Evolutionary conservation across 2,329 filamentous ascomycete genomes (phyloP).

Genomic region (Fusarium concolor): DNA sequence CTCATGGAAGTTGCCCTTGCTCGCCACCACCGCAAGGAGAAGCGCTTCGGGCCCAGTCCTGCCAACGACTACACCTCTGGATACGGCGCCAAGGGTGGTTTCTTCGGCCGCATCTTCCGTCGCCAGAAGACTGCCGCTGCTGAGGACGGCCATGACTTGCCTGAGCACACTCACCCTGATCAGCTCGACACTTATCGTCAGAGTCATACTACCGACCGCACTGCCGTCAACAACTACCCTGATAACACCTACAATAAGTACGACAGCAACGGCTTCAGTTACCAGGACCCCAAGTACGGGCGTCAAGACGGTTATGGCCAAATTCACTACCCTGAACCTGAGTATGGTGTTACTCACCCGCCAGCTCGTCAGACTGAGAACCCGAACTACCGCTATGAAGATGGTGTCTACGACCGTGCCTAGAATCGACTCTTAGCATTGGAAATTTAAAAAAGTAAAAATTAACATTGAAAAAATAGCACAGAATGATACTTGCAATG

Average conservation of each 20-base stretch:
- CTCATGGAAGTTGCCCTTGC: constrained; percentile 75
- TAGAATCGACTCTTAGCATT: constrained; percentile 9
- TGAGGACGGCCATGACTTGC: constrained; percentile 51
- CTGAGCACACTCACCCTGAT: constrained; percentile 55
- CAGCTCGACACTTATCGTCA: constrained; percentile 54
- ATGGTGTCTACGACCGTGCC: constrained; percentile 52
- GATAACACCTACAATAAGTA: constrained; percentile 45
- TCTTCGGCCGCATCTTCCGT: constrained; percentile 52
- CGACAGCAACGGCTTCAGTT: constrained; percentile 39
- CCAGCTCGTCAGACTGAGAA: constrained; percentile 18
- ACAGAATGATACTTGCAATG: constrained; percentile 32
- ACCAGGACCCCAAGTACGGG: constrained; percentile 40
- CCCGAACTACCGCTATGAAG: constrained; percentile 51
- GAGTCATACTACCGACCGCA: constrained; percentile 57
- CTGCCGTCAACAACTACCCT: constrained; percentile 48
- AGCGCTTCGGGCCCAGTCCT: constrained; percentile 70
- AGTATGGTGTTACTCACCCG: constrained; percentile 29
- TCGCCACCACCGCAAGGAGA: constrained; percentile 79
- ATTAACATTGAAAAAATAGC: too few relatives aligned
- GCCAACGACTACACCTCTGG: constrained; percentile 70
- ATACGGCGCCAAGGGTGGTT: constrained; percentile 51
- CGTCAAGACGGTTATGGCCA: constrained; percentile 47
- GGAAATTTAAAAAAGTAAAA: neutral
- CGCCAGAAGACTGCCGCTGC: constrained; percentile 41
- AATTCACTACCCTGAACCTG: constrained; percentile 44